Base-by-base conservation (phyloP, 169 alveolate genomes). In the Eimeria praecox region DNA sequence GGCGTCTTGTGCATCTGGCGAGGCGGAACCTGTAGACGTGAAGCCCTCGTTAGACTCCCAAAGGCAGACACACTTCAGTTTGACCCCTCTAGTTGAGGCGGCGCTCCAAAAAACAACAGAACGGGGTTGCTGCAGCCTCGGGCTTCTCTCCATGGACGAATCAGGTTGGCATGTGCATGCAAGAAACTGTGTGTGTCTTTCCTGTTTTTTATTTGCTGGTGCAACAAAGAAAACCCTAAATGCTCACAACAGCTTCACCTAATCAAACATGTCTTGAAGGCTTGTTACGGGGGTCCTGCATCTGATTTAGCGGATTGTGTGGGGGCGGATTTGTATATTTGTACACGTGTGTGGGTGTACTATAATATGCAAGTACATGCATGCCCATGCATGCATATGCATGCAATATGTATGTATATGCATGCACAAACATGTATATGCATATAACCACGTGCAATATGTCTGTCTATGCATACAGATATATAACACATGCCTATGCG, bases 51-150 rank as follows among this genome's bases (percentile, higher is more conserved):
- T 59, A 22, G 20, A 59, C n/a, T 59, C n/a, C n/a, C n/a, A 22
- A 2, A n/a, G 22, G n/a, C 69, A 59, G 20, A 59, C 30, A 22
- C 18, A 30, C 82, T 33, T 71, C 22, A n/a, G 82, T 38, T 33
- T 82, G 49, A 22, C 71, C 9, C 49, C 3, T 0, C 49, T 82
- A 30, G 73, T 82, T 52, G 91, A 82, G 73, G 30, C 44, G 6
- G 91, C 91, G 12, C 73, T 82, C 35, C 24, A 14, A 0, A 16
- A 54, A 30, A 82, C 91, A 3, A 10, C 35, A 54, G 91, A 82
- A 82, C 10, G n/a, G 9, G 91, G 91, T 27, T n/a, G 46, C 66
- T 82, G 91, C 91, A 82, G 91, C 49, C 54, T 82, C 42, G 91
- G 91, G 18, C 30, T 82, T 22, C 91, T 82, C 20, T 46, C 73